These are phyloP conservation scores for Apodospora peruviana DNA, from an alignment of 495 filamentous ascomycete genomes.

Conservation along the genomic window DNA sequence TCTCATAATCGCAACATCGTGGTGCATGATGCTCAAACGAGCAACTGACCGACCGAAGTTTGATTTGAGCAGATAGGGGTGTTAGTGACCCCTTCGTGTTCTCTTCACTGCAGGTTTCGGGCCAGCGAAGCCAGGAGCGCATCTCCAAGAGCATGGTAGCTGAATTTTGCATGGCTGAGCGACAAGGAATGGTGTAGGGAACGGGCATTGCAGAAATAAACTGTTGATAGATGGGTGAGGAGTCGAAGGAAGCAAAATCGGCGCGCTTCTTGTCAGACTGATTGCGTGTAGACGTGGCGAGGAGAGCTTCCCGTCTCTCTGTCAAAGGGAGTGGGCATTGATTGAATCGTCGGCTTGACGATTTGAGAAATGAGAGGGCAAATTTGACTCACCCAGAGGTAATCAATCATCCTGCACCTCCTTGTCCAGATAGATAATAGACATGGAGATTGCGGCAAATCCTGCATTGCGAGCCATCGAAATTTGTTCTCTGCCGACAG, in stretches of 20 bases:
- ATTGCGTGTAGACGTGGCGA: background rate
- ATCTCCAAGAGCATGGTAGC: background rate
- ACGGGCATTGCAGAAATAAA: no score
- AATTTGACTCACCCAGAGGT: background rate
- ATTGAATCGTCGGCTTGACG: background rate
- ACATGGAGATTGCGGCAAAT: no score
- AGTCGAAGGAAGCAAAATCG: no score
- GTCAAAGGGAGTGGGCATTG: background rate
- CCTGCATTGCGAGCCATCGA: no score
- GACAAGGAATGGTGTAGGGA: no score
- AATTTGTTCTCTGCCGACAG: no score
- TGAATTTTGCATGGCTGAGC: no score
- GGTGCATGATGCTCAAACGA: background rate
- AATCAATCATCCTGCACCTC: no score
- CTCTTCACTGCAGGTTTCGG: conserved; percentile 9
- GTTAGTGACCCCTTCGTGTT: conserved; percentile 1
- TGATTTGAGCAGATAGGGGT: background rate
- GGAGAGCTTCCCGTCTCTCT: background rate
- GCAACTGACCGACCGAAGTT: background rate
- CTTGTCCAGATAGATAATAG: no score
- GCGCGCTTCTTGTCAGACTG: no score
- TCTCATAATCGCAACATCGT: conserved; percentile 10
- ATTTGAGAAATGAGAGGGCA: background rate
- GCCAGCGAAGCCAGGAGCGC: background rate
- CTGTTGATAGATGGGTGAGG: no score